phyloP scores from a whole-genome alignment of 2,329 filamentous ascomycete genomes.

The Cyphellophora attinorum region DNA sequence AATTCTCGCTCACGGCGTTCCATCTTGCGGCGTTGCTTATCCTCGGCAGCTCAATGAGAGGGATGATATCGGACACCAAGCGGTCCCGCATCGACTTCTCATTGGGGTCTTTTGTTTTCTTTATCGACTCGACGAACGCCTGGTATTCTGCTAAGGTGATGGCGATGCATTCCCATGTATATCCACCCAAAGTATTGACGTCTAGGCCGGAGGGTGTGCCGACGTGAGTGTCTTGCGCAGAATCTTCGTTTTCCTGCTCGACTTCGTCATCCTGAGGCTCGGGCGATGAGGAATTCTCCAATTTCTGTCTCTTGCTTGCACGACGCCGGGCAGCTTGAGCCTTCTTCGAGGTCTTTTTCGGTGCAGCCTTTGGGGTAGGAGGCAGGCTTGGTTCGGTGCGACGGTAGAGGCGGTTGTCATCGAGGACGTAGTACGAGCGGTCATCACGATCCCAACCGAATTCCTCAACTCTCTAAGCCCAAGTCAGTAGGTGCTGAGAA shows the following conservation, averaged over 20 bases:
- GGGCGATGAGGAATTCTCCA: slow-evolving; percentile 26
- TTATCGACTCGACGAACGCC: slow-evolving; percentile 59
- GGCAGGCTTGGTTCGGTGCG: slow-evolving; percentile 64
- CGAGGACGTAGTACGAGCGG: slow-evolving; percentile 78
- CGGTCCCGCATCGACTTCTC: slow-evolving; percentile 68
- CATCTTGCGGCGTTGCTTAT: slow-evolving; percentile 59
- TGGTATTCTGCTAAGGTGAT: slow-evolving; percentile 71
- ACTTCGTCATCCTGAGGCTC: slow-evolving; percentile 35
- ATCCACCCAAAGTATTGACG: slow-evolving; percentile 61
- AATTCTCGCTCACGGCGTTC: slow-evolving; percentile 72
- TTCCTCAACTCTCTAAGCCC: slow-evolving; percentile 32
- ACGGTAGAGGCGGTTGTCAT: slow-evolving; percentile 89
- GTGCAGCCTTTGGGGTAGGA: slow-evolving; percentile 44
- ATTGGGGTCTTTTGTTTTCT: slow-evolving; percentile 70
- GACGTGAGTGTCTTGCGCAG: slow-evolving; percentile 27
- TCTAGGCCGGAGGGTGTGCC: slow-evolving; percentile 20
- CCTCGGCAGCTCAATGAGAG: slow-evolving; percentile 67
- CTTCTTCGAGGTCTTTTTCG: slow-evolving; percentile 57
- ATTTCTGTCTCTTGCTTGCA: slow-evolving; percentile 62
- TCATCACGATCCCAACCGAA: slow-evolving; percentile 79
- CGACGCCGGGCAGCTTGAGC: slow-evolving; percentile 51
- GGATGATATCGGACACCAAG: slow-evolving; percentile 69
- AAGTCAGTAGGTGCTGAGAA: slow-evolving; percentile 11
- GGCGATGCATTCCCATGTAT: slow-evolving; percentile 86
- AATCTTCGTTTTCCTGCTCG: slow-evolving; percentile 25